A percentile compares a stretch with the other conserved stretches of the same genome.
Evolutionary conservation across 192 early-diverging fungal genomes (phyloP).

Genomic region (Bifiguratus adelaidae): DNA sequence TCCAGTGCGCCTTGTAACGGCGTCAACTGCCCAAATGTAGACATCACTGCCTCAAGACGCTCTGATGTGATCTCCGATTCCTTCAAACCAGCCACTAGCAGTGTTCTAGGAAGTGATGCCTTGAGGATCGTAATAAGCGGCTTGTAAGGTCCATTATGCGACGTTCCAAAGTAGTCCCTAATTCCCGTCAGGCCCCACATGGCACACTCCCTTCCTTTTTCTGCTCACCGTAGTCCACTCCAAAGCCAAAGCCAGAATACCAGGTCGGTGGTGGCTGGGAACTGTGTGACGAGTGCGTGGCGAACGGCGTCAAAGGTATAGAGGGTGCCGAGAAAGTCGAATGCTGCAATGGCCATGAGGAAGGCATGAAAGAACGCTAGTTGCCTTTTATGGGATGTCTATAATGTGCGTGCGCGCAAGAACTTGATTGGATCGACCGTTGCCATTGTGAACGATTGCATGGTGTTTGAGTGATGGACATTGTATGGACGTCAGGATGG

Average conservation of each 20-base stretch:
- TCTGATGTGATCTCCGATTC: neutral
- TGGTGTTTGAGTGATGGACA: no score
- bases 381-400: neutral
- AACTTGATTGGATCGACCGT: neutral
- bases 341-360: constrained; percentile 14
- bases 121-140: constrained; percentile 6
- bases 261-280: neutral
- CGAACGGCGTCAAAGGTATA: constrained; percentile 7
- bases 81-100: neutral
- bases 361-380: neutral
- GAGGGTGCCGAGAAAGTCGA: constrained; percentile 16
- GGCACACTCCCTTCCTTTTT: no score
- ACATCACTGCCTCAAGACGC: constrained; percentile 3
- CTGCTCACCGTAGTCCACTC: neutral
- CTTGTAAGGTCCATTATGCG: constrained; percentile 10
- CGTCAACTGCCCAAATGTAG: constrained; percentile 3
- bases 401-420: neutral
- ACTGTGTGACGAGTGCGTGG: neutral
- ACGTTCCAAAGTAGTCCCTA: constrained; percentile 14
- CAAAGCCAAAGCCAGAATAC: constrained; percentile 10
- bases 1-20: constrained; percentile 3
- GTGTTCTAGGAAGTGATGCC: neutral
- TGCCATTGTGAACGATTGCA: no score
- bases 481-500: neutral
- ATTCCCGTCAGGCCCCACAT: no score